Base-by-base conservation (phyloP, 176 grass and related monocot genomes). In the Cymbopogon citratus region DNA sequence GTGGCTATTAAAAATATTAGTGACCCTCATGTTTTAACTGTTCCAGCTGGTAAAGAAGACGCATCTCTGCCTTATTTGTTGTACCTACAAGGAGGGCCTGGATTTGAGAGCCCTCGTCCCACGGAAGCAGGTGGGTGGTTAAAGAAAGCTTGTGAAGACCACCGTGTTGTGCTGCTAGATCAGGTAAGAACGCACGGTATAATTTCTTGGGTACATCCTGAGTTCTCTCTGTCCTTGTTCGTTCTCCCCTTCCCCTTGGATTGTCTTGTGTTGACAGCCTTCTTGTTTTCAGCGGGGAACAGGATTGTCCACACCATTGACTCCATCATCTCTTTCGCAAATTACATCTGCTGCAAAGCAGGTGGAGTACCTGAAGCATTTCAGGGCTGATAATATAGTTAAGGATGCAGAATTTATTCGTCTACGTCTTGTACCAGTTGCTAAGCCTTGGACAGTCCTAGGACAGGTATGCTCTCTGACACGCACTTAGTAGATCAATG, bases 331-430 rank as follows among this genome's bases (percentile, higher is more conserved):
- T 59, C 95, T 98, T 87, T 87, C 81, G 3, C 95, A 98, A 93
- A 78, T 98, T 40, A 83, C 73, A 74, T 81, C 90, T 80, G 24
- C 95, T 6, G 25, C 29, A 38, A 83, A 91, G 75, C 84, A 92
- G 54, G 88, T 62, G 10, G 84, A 98, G 12, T 98, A 86, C 67
- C 80, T 98, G 74, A 92, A 98, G 79, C 86, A 98, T 90, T 98
- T 98, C 66, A 87, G 95, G 89, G 95, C 92, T 0, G 92, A 98
- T 83, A 98, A 88, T 76, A 98, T 98, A 81, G 95, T 98, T 40
- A 93, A 85, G 67, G 95, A 98, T 56, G 90, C 95, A 63, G 95
- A 98, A 77, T 88, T 91, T 84, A 95, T 98, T n/a, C 88, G 95
- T 49, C 26, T 64, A 52, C 77, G 21, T 73, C 82, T 98, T 82